Percentiles rank a stretch among this genome's conserved stretches.
Evolutionary conservation across 1,139 yeast species (phyloP).

Genomic region (Zygosaccharomyces pseudobailii): DNA sequence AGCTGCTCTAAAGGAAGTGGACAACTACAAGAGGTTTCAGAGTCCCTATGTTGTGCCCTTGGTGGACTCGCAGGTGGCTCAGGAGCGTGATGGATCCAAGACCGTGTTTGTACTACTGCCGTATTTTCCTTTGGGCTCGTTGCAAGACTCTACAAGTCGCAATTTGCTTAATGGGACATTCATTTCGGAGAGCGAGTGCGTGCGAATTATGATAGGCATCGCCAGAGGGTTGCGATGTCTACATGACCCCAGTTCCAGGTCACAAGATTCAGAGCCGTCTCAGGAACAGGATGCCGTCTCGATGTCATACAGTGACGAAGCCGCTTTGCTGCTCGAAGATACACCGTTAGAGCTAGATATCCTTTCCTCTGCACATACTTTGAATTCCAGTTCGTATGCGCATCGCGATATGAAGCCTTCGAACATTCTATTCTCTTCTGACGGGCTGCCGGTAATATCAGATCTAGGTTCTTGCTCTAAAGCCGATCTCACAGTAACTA

Average conservation of each 20-base stretch:
- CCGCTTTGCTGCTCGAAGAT: slow-evolving; percentile 21
- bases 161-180: slow-evolving; percentile 51
- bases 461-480: slow-evolving; percentile 78
- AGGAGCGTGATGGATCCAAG: slow-evolving; percentile 73
- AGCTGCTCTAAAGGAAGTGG: slow-evolving; percentile 71
- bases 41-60: slow-evolving; percentile 64
- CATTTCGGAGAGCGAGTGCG: slow-evolving; percentile 58
- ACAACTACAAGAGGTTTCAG: slow-evolving; percentile 65
- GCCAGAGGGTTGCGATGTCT: slow-evolving; percentile 71
- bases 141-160: slow-evolving; percentile 71
- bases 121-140: slow-evolving; percentile 62
- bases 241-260: slow-evolving; percentile 44
- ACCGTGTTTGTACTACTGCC: slow-evolving; percentile 78
- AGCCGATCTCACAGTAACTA: slow-evolving; percentile 52
- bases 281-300: slow-evolving; percentile 21
- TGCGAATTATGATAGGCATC: slow-evolving; percentile 59
- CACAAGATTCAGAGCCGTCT: slow-evolving; percentile 23
- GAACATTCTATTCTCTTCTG: slow-evolving; percentile 72
- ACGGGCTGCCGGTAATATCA: slow-evolving; percentile 71
- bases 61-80: slow-evolving; percentile 65
- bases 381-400: slow-evolving; percentile 65
- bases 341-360: slow-evolving; percentile 27
- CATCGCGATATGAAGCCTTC: slow-evolving; percentile 89
- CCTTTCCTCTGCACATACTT: slow-evolving; percentile 45
- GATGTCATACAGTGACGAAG: slow-evolving; percentile 23